Conservation (phyloP, 2,329 filamentous ascomycete genomes). For the Cladosporium colombiae region DNA sequence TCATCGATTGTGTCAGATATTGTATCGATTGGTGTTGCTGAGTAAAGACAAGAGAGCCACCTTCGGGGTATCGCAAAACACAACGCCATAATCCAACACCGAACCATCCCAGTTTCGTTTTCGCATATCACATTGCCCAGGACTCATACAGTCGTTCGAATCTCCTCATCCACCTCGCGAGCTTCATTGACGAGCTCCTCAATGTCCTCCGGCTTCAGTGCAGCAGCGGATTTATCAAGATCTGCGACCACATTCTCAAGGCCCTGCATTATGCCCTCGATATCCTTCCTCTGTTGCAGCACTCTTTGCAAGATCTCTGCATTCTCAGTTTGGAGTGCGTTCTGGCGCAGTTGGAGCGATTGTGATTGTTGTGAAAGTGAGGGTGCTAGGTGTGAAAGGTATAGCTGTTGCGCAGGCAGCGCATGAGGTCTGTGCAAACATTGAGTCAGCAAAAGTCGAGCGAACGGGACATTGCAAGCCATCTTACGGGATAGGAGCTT, state of each 20-base stretch:
- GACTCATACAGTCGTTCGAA: slow-evolving; percentile 27
- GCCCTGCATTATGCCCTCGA: slow-evolving; percentile 55
- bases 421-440: slow-evolving; percentile 54
- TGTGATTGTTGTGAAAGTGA: slow-evolving; percentile 54
- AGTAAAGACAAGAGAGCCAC: neutral
- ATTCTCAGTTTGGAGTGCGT: slow-evolving; percentile 55
- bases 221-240: slow-evolving; percentile 52
- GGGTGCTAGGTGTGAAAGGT: slow-evolving; percentile 60
- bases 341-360: slow-evolving; percentile 53
- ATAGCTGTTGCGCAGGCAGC: slow-evolving; percentile 57
- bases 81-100: slow-evolving; percentile 10
- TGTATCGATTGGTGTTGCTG: neutral
- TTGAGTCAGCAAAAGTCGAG: neutral
- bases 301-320: slow-evolving; percentile 54
- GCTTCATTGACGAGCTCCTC: slow-evolving; percentile 32
- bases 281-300: slow-evolving; percentile 57
- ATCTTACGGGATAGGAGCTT: slow-evolving; percentile 50
- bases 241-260: slow-evolving; percentile 60
- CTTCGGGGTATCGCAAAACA: slow-evolving; percentile 13
- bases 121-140: neutral
- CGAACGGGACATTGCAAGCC: neutral
- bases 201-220: slow-evolving; percentile 38
- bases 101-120: neutral
- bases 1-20: neutral
- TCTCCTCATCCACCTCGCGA: slow-evolving; percentile 34